Evolutionary conservation across 192 early-diverging fungal species (phyloP).

Genomic region (Piromyces finnis): DNA sequence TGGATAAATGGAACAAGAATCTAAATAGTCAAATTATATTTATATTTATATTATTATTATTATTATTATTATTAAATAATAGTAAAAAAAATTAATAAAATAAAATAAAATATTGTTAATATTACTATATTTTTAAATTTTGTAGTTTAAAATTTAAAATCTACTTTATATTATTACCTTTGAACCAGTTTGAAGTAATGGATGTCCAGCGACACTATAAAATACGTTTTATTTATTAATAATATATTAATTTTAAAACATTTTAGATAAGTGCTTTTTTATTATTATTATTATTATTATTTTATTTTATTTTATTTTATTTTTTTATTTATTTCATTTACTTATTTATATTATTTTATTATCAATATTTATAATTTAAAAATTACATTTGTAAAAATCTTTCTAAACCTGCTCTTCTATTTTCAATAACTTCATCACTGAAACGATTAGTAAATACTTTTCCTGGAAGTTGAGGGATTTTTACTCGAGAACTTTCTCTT

Average conservation of each 20-base stretch:
- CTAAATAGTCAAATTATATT: neutral
- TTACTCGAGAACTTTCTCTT: constrained; percentile 66
- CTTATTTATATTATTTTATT: too few relatives aligned
- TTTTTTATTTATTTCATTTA: too few relatives aligned
- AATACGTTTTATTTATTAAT: constrained; percentile 1
- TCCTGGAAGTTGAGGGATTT: constrained; percentile 86
- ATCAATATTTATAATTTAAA: too few relatives aligned
- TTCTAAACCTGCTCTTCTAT: constrained; percentile 74
- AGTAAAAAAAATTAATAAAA: too few relatives aligned
- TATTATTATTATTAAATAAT: too few relatives aligned
- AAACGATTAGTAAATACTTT: constrained; percentile 95
- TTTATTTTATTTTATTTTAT: too few relatives aligned
- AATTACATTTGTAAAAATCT: constrained; percentile 83
- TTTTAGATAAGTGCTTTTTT: too few relatives aligned
- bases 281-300: too few relatives aligned
- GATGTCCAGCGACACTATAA: constrained; percentile 74
- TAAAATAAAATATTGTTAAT: too few relatives aligned
- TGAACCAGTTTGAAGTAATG: constrained; percentile 91
- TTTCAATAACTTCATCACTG: constrained; percentile 87
- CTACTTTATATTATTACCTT: constrained; percentile 26
- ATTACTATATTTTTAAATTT: too few relatives aligned
- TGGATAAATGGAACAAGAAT: neutral
- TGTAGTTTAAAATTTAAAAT: too few relatives aligned
- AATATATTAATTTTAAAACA: neutral
- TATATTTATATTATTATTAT: too few relatives aligned